Evolutionary conservation across 176 grass and related monocot genomes (phyloP), one percentile per base, ranked within the genome.

Genomic region (Oryza officinalis): DNA sequence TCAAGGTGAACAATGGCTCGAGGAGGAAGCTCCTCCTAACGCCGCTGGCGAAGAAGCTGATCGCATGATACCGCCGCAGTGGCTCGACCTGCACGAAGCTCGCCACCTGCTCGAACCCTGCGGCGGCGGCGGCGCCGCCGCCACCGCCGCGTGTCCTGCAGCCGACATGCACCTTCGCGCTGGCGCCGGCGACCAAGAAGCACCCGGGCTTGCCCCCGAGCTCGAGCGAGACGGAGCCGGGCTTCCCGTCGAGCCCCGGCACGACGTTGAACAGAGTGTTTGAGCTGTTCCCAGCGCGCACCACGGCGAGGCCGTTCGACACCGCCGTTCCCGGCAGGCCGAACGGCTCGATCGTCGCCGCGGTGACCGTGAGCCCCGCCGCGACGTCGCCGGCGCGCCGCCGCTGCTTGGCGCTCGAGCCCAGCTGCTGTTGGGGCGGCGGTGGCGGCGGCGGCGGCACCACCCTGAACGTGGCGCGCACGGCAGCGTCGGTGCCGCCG

Each of bases 1-100:
- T 87, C 91, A 99, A 32, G 66, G 93, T 92, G 80, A 96, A 76
- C 83, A 96, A 71, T 43, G 93, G 96, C 81, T 99, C 89, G 37
- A 99, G 78, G 72, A 96, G 65, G 70, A 99, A 99, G 80, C 54
- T 76, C 84, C 88, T 92, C 87, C 80, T 72, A 49, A 66, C 52
- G 2, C 96, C 96, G 63, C 46, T 91, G 5, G 89, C 97, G 3
- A 76, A 65, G 83, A 99, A 99, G 75, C 93, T 96, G 69, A 99
- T 72, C 0, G 84, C 88, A 63, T 96, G 83, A 30, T 96, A 99
- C 80, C 79, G 68, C n/a, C 88, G 91, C 84, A 90, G 25, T 11
- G 85, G 91, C 54, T 81, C 78, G 1, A 64, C 67, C 59, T 65
- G 68, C 40, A 17, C 6, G 75, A 96, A 99, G 78, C 83, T 96